Conservation (phyloP, 2,329 filamentous ascomycete species). For the Didymella exigua region DNA sequence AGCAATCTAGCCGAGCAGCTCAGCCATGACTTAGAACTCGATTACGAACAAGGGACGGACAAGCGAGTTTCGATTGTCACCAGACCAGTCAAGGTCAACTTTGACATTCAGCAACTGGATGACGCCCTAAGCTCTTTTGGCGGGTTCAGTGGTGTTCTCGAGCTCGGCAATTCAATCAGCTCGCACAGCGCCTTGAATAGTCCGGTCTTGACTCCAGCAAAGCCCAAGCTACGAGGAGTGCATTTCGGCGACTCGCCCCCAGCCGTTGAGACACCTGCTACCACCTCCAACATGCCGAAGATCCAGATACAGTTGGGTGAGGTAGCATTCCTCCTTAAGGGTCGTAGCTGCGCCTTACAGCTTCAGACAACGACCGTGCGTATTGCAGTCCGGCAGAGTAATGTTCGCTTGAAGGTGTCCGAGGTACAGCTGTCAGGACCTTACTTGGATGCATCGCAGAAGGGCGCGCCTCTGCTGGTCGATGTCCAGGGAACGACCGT, state of each 20-base stretch:
- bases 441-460: conserved; percentile 59
- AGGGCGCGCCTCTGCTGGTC: conserved; percentile 65
- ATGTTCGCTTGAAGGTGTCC: conserved; percentile 74
- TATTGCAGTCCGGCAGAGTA: conserved; percentile 74
- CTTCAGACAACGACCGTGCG: conserved; percentile 84
- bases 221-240: conserved; percentile 54
- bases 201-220: conserved; percentile 39
- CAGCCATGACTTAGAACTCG: conserved; percentile 41
- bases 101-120: conserved; percentile 82
- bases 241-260: conserved; percentile 61
- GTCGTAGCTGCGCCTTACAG: conserved; percentile 74
- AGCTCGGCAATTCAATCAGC: conserved; percentile 82
- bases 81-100: conserved; percentile 73
- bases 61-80: conserved; percentile 68
- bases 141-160: conserved; percentile 87
- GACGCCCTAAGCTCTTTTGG: conserved; percentile 89
- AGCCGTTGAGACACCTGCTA: conserved; percentile 19
- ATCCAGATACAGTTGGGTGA: conserved; percentile 78
- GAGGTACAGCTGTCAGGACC: conserved; percentile 78
- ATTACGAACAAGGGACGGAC: conserved; percentile 39
- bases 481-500: conserved; percentile 70
- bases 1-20: conserved; percentile 31
- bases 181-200: conserved; percentile 65
- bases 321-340: conserved; percentile 74
- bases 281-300: conserved; percentile 57